Conservation (phyloP, 441 rosid genomes). For the Viola pubescens region DNA sequence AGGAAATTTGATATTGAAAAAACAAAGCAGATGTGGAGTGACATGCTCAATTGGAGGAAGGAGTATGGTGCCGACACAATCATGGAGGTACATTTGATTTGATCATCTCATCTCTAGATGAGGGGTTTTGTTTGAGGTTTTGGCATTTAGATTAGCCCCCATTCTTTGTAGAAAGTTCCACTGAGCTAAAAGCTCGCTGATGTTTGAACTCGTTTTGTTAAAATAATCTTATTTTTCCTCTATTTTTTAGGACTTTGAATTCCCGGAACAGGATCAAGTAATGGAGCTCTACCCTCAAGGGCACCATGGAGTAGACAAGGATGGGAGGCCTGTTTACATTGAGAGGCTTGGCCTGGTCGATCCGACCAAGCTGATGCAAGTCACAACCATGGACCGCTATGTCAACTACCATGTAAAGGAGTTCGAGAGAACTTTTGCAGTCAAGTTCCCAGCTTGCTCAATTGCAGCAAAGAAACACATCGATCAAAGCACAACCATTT, state of each 20-base stretch:
- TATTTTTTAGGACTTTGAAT: conserved; percentile 57
- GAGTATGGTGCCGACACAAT: conserved; percentile 65
- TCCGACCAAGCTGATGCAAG: conserved; percentile 75
- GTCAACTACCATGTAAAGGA: conserved; percentile 75
- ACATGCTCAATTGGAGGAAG: conserved; percentile 78
- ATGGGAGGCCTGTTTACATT: conserved; percentile 75
- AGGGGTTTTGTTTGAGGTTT: no score
- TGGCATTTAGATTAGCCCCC: background rate
- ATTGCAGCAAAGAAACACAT: conserved; percentile 69
- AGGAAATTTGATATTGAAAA: conserved; percentile 77
- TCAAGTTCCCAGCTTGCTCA: conserved; percentile 77
- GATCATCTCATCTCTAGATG: no score
- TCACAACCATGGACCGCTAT: conserved; percentile 79
- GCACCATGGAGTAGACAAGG: conserved; percentile 84
- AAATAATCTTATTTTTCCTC: conserved; percentile 8
- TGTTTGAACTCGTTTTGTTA: background rate
- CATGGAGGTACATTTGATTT: conserved; percentile 40
- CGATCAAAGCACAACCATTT: conserved; percentile 88
- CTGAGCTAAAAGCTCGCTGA: background rate
- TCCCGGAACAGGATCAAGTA: conserved; percentile 53
- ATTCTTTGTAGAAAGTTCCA: background rate
- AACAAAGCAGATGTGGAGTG: conserved; percentile 83
- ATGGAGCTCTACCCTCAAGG: conserved; percentile 75
- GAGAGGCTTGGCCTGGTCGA: conserved; percentile 80
- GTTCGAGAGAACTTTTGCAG: conserved; percentile 67